These are phyloP conservation scores for Solanum neorickii DNA, from an alignment of 257 asterid species.

Conservation along the genomic window DNA sequence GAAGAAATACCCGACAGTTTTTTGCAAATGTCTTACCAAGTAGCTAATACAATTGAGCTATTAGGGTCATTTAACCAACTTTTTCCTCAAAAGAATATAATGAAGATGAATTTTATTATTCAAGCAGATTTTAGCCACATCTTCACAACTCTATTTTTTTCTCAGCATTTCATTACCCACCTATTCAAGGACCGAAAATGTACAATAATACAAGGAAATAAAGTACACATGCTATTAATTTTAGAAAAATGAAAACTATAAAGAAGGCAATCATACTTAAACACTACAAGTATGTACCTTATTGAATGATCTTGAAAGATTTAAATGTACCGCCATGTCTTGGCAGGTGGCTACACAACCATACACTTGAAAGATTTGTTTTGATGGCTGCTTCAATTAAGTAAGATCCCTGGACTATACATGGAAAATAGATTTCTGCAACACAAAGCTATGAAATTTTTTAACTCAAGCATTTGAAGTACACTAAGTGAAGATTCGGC, in stretches of 20 bases:
- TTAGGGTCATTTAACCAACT: not conserved
- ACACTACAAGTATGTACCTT: slow-evolving; percentile 34
- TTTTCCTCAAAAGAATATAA: not conserved
- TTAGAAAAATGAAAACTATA: not conserved
- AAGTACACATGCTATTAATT: not conserved
- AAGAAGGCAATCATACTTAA: not conserved
- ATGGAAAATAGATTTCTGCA: not conserved
- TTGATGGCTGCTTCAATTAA: slow-evolving; percentile 28
- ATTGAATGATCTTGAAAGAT: slow-evolving; percentile 51
- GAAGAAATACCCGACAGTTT: not conserved
- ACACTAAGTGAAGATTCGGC: not conserved
- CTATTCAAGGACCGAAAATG: not conserved
- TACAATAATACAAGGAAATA: not conserved
- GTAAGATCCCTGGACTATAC: slow-evolving; percentile 40
- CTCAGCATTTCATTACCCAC: not conserved
- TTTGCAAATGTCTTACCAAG: not conserved
- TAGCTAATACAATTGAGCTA: not conserved
- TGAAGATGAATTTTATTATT: not conserved
- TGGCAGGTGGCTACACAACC: slow-evolving; percentile 74
- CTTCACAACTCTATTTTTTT: not conserved
- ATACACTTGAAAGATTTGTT: slow-evolving; percentile 64
- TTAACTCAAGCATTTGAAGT: not conserved
- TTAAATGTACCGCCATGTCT: slow-evolving; percentile 74
- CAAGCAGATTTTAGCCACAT: not conserved
- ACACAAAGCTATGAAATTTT: not conserved